Evolutionary conservation across 768 basidiomycete species (phyloP), one percentile per base, ranked within the genome.

Genomic region (Pleurotus pulmonarius): DNA sequence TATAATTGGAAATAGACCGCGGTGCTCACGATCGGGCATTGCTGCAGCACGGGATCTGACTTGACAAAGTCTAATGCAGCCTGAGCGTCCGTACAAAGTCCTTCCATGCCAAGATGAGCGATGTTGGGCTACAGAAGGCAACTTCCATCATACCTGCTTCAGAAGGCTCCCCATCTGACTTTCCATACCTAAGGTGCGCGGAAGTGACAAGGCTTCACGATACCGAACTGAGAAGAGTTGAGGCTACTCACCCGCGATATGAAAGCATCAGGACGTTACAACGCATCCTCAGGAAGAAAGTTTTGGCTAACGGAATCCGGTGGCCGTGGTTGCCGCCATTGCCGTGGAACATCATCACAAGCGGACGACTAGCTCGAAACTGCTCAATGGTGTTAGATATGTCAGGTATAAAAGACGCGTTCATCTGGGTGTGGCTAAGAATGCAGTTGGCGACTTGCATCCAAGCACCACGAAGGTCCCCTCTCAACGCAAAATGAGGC

Each of bases 191-290:
- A 18, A 29, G 39, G 37, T 37, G 49, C 5, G 37, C 34, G 43
- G 52, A 58, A 54, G 26, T 26, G 25, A 18, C 7, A 9, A 56
- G 9, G 51, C 41, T 55, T 43, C 18, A 34, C 29, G 9, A 34
- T 8, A 34, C 29, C 29, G 29, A 34, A n/a, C 20, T 38, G 46
- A 22, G 26, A 26, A 47, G 22, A 38, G 29, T 16, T n/a, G 40
- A 25, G 16, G 24, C 18, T 15, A 70, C 85, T 57, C 63, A 92
- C 90, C 94, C 94, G 65, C 96, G 75, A 67, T 99, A 99, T 47
- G 90, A 94, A 58, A 96, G 73, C 88, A 98, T 93, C 40, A 98
- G 74, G 3, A 97, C 93, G 66, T 98, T 98, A 69, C 94, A 97
- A 13, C 91, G 79, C 83, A 93, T 86, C 64, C 83, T 83, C 46